These are phyloP conservation scores for Urtica urens DNA, from an alignment of 306 rosid species.

Conservation along the genomic window DNA sequence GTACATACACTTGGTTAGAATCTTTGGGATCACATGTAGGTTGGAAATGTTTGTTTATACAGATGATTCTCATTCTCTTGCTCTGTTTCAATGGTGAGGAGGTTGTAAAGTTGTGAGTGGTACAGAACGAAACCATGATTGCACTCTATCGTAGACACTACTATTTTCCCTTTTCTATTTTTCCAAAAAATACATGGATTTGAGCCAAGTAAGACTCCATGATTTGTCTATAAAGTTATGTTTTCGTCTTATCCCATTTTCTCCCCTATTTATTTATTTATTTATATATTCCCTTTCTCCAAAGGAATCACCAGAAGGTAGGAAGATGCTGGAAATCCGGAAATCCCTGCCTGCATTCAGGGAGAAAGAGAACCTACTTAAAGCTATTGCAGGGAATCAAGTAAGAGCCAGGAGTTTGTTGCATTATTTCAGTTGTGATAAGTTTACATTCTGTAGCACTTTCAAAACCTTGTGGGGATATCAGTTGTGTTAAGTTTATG, in stretches of 20 bases:
- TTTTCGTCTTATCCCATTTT: not conserved
- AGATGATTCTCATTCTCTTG: too few relatives aligned
- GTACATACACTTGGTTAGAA: too few relatives aligned
- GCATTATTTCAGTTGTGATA: not conserved
- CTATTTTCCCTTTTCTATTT: not conserved
- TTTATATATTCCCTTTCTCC: not conserved
- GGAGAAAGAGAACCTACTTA: constrained; percentile 43
- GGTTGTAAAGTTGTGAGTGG: too few relatives aligned
- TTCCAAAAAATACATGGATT: not conserved
- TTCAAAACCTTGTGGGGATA: too few relatives aligned
- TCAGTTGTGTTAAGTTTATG: too few relatives aligned
- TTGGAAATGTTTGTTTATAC: too few relatives aligned
- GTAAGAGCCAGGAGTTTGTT: constrained; percentile 7
- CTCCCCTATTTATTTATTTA: not conserved
- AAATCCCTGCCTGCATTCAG: constrained; percentile 38
- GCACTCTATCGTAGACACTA: too few relatives aligned
- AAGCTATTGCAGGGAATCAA: constrained; percentile 50
- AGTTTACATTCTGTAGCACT: too few relatives aligned
- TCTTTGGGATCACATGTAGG: too few relatives aligned
- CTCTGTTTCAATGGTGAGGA: too few relatives aligned
- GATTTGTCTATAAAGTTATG: constrained; percentile 2
- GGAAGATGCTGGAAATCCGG: constrained; percentile 37
- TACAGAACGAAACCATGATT: too few relatives aligned
- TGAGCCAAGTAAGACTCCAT: constrained; percentile 1
- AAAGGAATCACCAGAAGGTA: constrained; percentile 55